phyloP scores from a whole-genome alignment of 108 stramenopile species.

The Licmophora abbreviata region DNA sequence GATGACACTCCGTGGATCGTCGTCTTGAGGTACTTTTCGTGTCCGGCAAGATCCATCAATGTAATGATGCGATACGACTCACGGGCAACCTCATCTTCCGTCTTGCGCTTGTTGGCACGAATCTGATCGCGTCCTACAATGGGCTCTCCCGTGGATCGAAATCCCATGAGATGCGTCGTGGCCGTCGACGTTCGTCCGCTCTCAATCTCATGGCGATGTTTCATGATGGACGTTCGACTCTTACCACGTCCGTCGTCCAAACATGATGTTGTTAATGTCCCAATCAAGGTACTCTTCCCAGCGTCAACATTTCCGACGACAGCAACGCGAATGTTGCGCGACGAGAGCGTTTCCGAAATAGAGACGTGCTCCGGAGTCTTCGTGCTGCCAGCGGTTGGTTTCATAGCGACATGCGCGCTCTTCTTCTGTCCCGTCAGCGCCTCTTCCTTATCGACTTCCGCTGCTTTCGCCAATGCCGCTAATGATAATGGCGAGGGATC shows the following conservation, averaged over 20 bases:
- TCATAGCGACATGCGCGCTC: neutral
- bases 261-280: conserved; percentile 81
- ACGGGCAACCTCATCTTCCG: conserved; percentile 73
- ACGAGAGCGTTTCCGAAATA: conserved; percentile 65
- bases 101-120: conserved; percentile 66
- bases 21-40: conserved; percentile 98
- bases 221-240: conserved; percentile 88
- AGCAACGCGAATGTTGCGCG: conserved; percentile 80
- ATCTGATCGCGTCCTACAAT: conserved; percentile 54
- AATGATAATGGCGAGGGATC: conserved; percentile 59
- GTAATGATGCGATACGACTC: conserved; percentile 82
- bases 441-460: conserved; percentile 3
- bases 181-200: conserved; percentile 95
- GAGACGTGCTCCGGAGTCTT: conserved; percentile 9
- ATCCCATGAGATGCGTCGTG: conserved; percentile 90
- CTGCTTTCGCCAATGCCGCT: conserved; percentile 17
- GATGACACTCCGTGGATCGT: conserved; percentile 96
- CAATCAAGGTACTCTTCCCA: conserved; percentile 73
- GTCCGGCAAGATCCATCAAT: conserved; percentile 96
- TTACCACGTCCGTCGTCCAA: conserved; percentile 96
- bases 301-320: conserved; percentile 80
- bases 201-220: conserved; percentile 97
- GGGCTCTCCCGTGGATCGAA: conserved; percentile 70
- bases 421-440: neutral
- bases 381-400: neutral